Base-by-base conservation (phyloP, 371 early-diverging fungal genomes). In the Phascolomyces articulosus region DNA sequence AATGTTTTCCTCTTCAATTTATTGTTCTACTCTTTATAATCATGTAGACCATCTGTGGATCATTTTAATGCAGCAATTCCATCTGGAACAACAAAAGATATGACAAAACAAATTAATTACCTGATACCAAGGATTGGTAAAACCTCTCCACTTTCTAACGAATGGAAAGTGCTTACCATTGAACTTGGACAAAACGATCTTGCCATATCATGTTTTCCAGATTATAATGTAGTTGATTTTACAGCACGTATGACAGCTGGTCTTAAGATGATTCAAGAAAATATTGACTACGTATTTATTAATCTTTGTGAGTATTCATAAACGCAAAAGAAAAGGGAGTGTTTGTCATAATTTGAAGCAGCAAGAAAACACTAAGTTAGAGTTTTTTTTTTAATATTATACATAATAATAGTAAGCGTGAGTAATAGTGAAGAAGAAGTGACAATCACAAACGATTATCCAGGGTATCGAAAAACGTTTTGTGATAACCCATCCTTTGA, bases 91-190 rank as follows among this genome's bases (percentile, higher is more conserved):
- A 70, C 72, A 29, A 27, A 34, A 24, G 60, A 60, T 11, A 41
- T 79, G 26, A 40, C 20, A 9, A 62, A 76, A 10, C 77, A 79
- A 64, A 71, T 73, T 1, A 51, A 74, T 15, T 79, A 79, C n/a
- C 29, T 79, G 9, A 60, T 65, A 26, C 40, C 72, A 56, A 40
- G 59, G 8, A 60, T 79, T 21, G 79, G 79, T 15, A 15, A 29
- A 4, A 49, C 21, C 11, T 69, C 77, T 1, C 34, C 31, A 11
- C 27, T 65, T 4, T 65, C 59, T 3, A 54, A 70, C 0, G 58
- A 67, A 15, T 79, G 77, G 76, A 79, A 79, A 31, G 20, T 79
- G 27, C 63, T 79, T 26, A 70, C 76, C 24, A 23, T 79, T 7
- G 70, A 66, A 48, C 66, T 79, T 40, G 79, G 79, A 0, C 59